Evolutionary conservation across 306 rosid species (phyloP), one percentile per base, ranked within the genome.

Genomic region (Trifolium repens): DNA sequence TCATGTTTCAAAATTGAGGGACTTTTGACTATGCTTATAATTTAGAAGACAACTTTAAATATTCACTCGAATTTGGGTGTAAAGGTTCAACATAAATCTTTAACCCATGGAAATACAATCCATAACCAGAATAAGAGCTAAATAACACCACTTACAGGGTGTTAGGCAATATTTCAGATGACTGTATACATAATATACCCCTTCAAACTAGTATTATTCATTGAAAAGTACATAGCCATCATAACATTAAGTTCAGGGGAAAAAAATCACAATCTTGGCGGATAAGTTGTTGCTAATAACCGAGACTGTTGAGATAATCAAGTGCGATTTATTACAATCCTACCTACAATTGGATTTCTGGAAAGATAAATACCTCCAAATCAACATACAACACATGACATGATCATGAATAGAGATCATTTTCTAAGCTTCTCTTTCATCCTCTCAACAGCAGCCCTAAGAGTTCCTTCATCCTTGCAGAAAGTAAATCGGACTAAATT

Each of bases 391-490:
- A 39, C 73, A 17, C 61, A 40, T 61, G 19, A 46, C 49, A 14
- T 59, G 26, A 60, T 58, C 44, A 70, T 69, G 62, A 69, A 44
- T 42, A 52, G 39, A 37, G 54, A 90, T 96, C 74, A 86, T 75
- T 85, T 80, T 87, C 83, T 75, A 78, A 92, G 92, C 86, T 81
- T 92, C 80, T 83, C 85, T 86, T 92, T 92, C 99, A 92, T 90
- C 91, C 96, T 89, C 76, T 89, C 90, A 12, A 94, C 96, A 0
- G 98, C 96, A 1, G 97, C 89, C 80, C 81, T 84, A 10, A 94
- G 88, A 50, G 99, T 94, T 64, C 63, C 89, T 81, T 92, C 98
- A 19, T 94, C 99, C 87, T 94, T 94, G 86, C 93, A 86, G 85
- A 94, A 94, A 4, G 99, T 87, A 54, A 94, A 94, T 67, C 99